A percentile compares a stretch with the other conserved stretches of the same genome.
Conservation (phyloP, 495 filamentous ascomycete species). For the Penicillium desertorum region DNA sequence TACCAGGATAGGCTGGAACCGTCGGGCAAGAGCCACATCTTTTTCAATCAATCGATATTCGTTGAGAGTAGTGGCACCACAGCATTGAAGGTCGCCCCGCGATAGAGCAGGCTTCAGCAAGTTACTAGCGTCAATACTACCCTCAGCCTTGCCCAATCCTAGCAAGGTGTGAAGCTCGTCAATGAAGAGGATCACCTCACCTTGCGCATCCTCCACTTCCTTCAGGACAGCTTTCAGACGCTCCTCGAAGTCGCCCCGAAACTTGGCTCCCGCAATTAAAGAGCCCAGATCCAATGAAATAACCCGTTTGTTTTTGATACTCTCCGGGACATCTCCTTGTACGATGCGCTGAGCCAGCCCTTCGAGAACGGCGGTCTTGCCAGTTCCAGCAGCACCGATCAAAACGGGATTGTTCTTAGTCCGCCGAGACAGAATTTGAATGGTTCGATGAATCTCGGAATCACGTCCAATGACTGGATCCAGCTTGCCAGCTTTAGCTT, state of each 20-base stretch:
- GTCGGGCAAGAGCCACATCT: slow-evolving; percentile 85
- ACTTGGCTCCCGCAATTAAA: slow-evolving; percentile 94
- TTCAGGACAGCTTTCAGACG: slow-evolving; percentile 85
- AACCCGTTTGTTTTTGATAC: slow-evolving; percentile 91
- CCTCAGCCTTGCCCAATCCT: slow-evolving; percentile 91
- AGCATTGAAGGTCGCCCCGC: slow-evolving; percentile 89
- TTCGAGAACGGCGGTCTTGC: slow-evolving; percentile 94
- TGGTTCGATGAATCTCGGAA: slow-evolving; percentile 86
- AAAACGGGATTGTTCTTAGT: slow-evolving; percentile 98
- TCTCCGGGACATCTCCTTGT: slow-evolving; percentile 90
- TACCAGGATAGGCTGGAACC: slow-evolving; percentile 92
- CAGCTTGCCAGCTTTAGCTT: slow-evolving; percentile 83
- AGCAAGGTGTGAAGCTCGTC: slow-evolving; percentile 93
- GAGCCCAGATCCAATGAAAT: slow-evolving; percentile 84
- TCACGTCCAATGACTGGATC: slow-evolving; percentile 96
- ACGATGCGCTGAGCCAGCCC: slow-evolving; percentile 90
- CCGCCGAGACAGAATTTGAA: slow-evolving; percentile 86
- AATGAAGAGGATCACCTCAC: slow-evolving; percentile 89
- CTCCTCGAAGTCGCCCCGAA: slow-evolving; percentile 94
- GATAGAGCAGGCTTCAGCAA: slow-evolving; percentile 92
- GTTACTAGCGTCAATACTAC: slow-evolving; percentile 94
- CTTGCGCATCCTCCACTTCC: slow-evolving; percentile 86
- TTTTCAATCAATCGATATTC: slow-evolving; percentile 95
- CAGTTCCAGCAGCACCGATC: slow-evolving; percentile 88
- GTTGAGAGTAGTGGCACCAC: slow-evolving; percentile 87